Evolutionary conservation across 495 filamentous ascomycete genomes (phyloP), one percentile per base, ranked within the genome.

Genomic region (Penicillium mononematosum): DNA sequence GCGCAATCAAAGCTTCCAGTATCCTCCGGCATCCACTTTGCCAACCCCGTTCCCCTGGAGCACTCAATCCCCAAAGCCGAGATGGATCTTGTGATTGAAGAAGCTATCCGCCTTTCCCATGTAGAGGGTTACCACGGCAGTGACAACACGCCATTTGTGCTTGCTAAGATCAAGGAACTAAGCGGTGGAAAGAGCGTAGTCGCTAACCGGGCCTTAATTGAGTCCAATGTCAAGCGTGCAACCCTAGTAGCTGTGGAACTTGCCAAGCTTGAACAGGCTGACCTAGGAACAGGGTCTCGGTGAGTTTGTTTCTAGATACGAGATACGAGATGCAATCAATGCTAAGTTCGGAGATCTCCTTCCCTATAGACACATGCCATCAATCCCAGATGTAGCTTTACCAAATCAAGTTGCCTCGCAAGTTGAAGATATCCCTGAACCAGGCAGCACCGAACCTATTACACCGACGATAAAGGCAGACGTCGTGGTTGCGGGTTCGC

Each of bases 71-170:
- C 89, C 5, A 82, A 86, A 58, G 60, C 66, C 22, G 82, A 91
- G 53, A 96, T 98, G 77, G 82, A 92, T 66, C 66, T 60, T 8
- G 75, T 85, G 47, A 94, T 98, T 60, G 75, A 81, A 44, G 79
- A 85, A 57, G 93, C 94, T 1, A 75, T 97, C 20, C 70, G 74
- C 17, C 83, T 90, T 64, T 91, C 94, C 6, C 74, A 85, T 29
- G 78, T 83, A 42, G 79, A 85, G 60, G 90, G 88, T 5, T 81
- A 82, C 45, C 75, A 75, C 6, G 94, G 94, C 5, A 90, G 82
- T 61, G 84, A 85, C 49, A 94, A 95, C 62, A 98, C 94, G 0
- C 94, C 94, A 1, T 98, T 89, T 63, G 86, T 98, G 51, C 78
- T 98, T 2, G 70, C 69, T 11, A 88, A 87, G 66, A 93, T 98